These are phyloP conservation scores for Xylariaceae sp. DNA, from an alignment of 2,329 filamentous ascomycete species.

Conservation along the genomic window DNA sequence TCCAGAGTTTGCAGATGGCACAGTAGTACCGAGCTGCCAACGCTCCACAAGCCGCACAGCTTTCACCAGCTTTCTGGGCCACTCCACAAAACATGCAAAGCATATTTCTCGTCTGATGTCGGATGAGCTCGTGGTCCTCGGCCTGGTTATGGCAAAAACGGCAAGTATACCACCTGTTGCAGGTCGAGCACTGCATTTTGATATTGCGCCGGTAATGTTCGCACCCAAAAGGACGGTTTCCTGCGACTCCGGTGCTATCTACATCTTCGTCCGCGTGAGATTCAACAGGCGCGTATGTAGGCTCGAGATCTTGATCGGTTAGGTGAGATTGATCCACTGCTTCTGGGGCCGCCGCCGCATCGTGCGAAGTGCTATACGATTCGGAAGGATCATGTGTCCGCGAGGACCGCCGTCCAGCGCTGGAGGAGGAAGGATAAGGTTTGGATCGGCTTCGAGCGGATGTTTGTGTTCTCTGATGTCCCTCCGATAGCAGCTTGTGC, in stretches of 20 bases:
- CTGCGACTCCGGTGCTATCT: slow-evolving; percentile 34
- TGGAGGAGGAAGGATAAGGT: slow-evolving; percentile 33
- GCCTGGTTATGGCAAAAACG: slow-evolving; percentile 86
- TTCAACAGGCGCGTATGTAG: slow-evolving; percentile 61
- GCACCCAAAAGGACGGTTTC: slow-evolving; percentile 63
- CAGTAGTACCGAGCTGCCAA: slow-evolving; percentile 88
- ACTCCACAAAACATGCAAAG: slow-evolving; percentile 92
- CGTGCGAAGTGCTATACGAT: slow-evolving; percentile 57
- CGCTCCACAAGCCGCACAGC: slow-evolving; percentile 72
- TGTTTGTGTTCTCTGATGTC: slow-evolving; percentile 49
- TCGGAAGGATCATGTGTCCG: slow-evolving; percentile 39
- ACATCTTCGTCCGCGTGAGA: slow-evolving; percentile 35
- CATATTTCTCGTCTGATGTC: slow-evolving; percentile 89
- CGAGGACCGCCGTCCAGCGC: slow-evolving; percentile 35
- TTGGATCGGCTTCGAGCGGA: slow-evolving; percentile 22
- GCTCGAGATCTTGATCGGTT: slow-evolving; percentile 57
- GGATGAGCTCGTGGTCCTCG: slow-evolving; percentile 74
- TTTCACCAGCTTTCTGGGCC: slow-evolving; percentile 75
- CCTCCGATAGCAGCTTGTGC: slow-evolving; percentile 66
- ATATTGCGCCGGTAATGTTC: slow-evolving; percentile 93
- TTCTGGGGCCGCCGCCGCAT: slow-evolving; percentile 35
- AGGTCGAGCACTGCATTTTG: slow-evolving; percentile 89
- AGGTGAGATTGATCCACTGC: slow-evolving; percentile 42
- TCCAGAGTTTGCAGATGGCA: slow-evolving; percentile 92
- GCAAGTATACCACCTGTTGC: slow-evolving; percentile 90